Conservation (phyloP, 768 basidiomycete genomes). For the Amanita subjunquillea region DNA sequence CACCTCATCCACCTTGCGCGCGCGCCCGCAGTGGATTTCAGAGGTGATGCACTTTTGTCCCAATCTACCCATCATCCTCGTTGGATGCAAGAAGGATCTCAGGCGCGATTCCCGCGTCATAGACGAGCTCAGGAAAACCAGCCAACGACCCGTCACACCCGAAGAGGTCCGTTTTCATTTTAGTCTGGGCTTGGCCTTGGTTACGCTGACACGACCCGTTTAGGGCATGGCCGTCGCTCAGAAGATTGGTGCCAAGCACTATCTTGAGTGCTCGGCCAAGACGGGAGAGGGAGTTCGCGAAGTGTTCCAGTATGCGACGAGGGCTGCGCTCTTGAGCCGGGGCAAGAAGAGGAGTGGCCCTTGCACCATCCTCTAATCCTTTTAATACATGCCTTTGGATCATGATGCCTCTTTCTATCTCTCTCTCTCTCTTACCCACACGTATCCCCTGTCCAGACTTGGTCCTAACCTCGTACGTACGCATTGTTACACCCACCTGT, state of each 20-base stretch:
- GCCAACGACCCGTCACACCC: conserved; percentile 88
- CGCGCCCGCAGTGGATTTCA: conserved; percentile 81
- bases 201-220: neutral
- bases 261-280: conserved; percentile 96
- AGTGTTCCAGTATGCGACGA: conserved; percentile 97
- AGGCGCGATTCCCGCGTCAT: conserved; percentile 88
- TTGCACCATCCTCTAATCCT: conserved; percentile 20
- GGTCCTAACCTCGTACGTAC: neutral
- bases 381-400: no score
- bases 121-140: conserved; percentile 89
- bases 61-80: conserved; percentile 90
- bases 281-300: conserved; percentile 95
- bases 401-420: neutral
- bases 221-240: conserved; percentile 91
- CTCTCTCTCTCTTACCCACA: neutral
- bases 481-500: neutral
- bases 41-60: conserved; percentile 98
- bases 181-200: neutral
- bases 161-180: conserved; percentile 57
- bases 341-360: conserved; percentile 31
- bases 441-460: neutral
- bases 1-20: neutral
- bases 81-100: conserved; percentile 99
- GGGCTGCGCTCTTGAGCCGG: conserved; percentile 73
- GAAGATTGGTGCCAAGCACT: conserved; percentile 95